Percentiles rank a stretch among this genome's conserved stretches.
These are phyloP conservation scores for Rhododendron mucronatum DNA, from an alignment of 148 eudicot genomes.

Conservation along the genomic window DNA sequence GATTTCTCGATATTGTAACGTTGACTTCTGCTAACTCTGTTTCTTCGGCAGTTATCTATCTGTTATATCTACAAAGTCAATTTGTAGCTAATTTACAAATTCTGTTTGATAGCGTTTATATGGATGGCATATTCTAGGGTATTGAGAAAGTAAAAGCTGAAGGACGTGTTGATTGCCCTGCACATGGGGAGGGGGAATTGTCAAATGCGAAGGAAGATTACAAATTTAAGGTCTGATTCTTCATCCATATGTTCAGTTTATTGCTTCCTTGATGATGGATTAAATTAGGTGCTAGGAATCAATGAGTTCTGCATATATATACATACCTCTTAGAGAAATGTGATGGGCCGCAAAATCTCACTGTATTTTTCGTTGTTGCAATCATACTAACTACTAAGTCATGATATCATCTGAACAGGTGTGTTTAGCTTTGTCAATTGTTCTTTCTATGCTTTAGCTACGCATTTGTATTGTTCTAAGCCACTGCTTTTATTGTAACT, in stretches of 20 bases:
- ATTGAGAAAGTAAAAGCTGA: conserved; percentile 14
- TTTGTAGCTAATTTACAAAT: background rate
- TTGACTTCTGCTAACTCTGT: background rate
- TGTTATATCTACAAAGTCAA: background rate
- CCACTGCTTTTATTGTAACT: background rate
- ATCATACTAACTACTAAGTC: background rate
- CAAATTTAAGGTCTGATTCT: conserved; percentile 48
- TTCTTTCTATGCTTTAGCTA: background rate
- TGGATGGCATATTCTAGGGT: background rate
- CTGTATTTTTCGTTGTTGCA: background rate
- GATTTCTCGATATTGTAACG: too few relatives aligned
- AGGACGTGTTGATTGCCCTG: conserved; percentile 16
- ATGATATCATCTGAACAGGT: background rate
- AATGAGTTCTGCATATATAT: background rate
- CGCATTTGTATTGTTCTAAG: background rate
- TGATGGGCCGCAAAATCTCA: background rate
- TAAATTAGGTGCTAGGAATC: background rate
- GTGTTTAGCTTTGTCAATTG: background rate
- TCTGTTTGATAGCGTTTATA: background rate
- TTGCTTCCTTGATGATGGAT: conserved; percentile 3
- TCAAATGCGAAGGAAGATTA: conserved; percentile 19
- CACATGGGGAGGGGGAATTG: conserved; percentile 11
- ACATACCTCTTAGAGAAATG: background rate
- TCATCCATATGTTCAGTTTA: conserved; percentile 2
- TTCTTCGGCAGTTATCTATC: background rate